Evolutionary conservation across 805 yeast species (phyloP).

Genomic region (Saccharomycopsis capsularis): DNA sequence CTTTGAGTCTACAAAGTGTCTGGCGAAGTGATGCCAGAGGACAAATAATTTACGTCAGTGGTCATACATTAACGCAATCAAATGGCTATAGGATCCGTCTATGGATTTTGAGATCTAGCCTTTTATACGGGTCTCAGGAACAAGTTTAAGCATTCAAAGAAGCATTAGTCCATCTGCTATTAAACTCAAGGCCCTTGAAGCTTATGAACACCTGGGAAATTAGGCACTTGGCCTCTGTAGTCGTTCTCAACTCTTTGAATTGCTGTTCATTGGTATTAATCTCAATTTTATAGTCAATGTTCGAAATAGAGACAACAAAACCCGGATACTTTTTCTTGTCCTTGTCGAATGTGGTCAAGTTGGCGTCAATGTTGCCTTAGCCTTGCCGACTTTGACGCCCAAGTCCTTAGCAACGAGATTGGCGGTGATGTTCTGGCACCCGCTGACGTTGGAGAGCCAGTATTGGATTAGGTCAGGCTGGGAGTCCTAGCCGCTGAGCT

Average conservation of each 20-base stretch:
- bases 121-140: too few relatives aligned
- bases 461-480: not conserved
- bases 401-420: not conserved
- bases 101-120: too few relatives aligned
- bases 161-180: not conserved
- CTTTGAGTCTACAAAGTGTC: too few relatives aligned
- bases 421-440: not conserved
- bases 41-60: too few relatives aligned
- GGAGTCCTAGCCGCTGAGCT: not conserved
- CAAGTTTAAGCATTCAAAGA: not conserved
- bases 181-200: not conserved
- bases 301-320: too few relatives aligned
- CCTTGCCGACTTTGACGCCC: not conserved
- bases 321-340: not conserved
- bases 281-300: not conserved
- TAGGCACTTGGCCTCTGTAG: not conserved
- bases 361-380: not conserved
- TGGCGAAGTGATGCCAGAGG: too few relatives aligned
- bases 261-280: not conserved
- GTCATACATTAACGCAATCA: too few relatives aligned
- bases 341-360: not conserved
- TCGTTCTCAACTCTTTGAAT: not conserved
- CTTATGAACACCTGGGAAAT: not conserved
- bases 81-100: too few relatives aligned
- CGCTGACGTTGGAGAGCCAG: not conserved